These are phyloP conservation scores for Populus hybrid DNA, from an alignment of 441 rosid genomes.

Conservation along the genomic window DNA sequence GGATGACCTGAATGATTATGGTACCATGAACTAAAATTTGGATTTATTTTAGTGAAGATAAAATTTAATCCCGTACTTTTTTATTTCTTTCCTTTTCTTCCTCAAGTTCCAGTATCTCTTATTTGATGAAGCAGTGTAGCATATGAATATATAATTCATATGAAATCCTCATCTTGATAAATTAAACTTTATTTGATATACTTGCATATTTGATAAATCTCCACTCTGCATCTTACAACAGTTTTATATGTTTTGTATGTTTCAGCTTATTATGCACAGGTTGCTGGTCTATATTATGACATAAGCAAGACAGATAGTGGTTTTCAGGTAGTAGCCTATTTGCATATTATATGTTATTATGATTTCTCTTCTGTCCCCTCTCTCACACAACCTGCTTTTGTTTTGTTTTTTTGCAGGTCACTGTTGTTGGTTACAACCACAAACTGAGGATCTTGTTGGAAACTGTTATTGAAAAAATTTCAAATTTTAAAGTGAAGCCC, in stretches of 20 bases:
- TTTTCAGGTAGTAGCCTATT: conserved; percentile 45
- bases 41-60: background rate
- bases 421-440: conserved; percentile 75
- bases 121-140: conserved; percentile 1
- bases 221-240: background rate
- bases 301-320: conserved; percentile 50
- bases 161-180: background rate
- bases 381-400: background rate
- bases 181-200: too few relatives aligned
- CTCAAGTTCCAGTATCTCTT: background rate
- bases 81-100: background rate
- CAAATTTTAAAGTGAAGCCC: conserved; percentile 66
- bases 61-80: background rate
- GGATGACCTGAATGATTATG: conserved; percentile 93
- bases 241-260: conserved; percentile 21
- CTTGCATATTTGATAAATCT: background rate
- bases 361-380: conserved; percentile 15
- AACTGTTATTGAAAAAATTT: conserved; percentile 60
- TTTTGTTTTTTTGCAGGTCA: conserved; percentile 43
- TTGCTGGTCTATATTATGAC: conserved; percentile 71
- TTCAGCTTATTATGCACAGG: conserved; percentile 79
- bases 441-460: conserved; percentile 73
- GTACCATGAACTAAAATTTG: conserved; percentile 34
- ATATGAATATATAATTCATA: background rate
- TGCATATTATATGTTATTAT: background rate